Evolutionary conservation across 2,329 filamentous ascomycete species (phyloP), one percentile per base, ranked within the genome.

Genomic region (Ophiocordyceps australis): DNA sequence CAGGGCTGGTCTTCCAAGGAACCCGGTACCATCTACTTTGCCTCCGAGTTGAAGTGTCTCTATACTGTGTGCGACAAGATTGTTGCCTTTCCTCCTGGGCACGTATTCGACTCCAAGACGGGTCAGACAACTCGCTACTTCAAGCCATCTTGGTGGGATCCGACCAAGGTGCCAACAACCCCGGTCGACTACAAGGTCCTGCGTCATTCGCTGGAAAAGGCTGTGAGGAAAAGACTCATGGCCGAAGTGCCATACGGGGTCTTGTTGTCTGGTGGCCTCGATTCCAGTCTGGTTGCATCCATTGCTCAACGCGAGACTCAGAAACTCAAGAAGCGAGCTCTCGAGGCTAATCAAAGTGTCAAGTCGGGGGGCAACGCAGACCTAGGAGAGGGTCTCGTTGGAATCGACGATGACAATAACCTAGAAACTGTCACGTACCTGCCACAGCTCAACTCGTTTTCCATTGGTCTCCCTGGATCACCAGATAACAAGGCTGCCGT

Each of bases 171-270:
- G 20, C 89, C 89, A 11, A 63, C 74, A 27, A 75, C 65, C 12
- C 82, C 86, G 1, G 58, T 93, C 32, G 80, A 95, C 55, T 73
- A 83, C 49, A 91, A 78, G 61, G 49, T 70, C 27, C 65, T 98
- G 39, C 72, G 89, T 37, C 67, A 76, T 46, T 74, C 76, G 2
- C 64, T 98, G 32, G 89, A 95, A 63, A 79, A 74, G 53, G 74
- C 89, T 9, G 89, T 98, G 30, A 73, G 86, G 45, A 98, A 98
- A 62, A 76, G 89, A 38, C 65, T 98, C 49, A 98, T 98, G 89
- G 89, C 89, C 14, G 89, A 98, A 55, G 89, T 98, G 19, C 89
- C 89, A 11, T 98, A 94, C 49, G 89, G 89, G 53, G 89, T 98
- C 14, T 59, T 98, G 31, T 64, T 98, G 25, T 98, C 89, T 27